Evolutionary conservation across 805 yeast species (phyloP).

Genomic region (Candida jianshihensis): DNA sequence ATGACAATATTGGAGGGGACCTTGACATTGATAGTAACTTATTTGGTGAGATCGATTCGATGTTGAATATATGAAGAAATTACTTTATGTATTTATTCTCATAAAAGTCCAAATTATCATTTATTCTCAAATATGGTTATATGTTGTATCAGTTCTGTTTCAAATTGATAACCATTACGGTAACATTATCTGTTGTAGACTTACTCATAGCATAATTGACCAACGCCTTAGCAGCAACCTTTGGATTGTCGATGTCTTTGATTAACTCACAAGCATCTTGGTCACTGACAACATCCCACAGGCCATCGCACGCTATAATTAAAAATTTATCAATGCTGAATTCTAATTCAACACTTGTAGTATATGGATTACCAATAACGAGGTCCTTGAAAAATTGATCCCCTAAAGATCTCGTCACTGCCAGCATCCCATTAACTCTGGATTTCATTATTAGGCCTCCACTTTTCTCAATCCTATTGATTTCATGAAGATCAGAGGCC

Average conservation of each 20-base stretch:
- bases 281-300: constrained; percentile 93
- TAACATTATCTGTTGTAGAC: constrained; percentile 84
- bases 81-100: neutral
- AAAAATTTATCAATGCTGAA: constrained; percentile 59
- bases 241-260: constrained; percentile 46
- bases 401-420: constrained; percentile 90
- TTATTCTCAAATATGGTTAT: neutral
- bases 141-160: constrained; percentile 5
- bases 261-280: constrained; percentile 75
- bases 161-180: constrained; percentile 75
- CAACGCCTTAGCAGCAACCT: constrained; percentile 57
- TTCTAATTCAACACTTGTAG: constrained; percentile 75
- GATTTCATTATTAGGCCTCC: constrained; percentile 90
- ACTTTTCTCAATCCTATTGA: constrained; percentile 59
- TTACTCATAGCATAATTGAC: constrained; percentile 70
- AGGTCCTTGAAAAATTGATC: constrained; percentile 87
- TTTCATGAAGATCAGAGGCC: constrained; percentile 76
- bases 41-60: constrained; percentile 21
- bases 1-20: constrained; percentile 1
- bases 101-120: neutral
- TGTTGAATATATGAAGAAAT: constrained; percentile 13
- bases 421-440: constrained; percentile 92
- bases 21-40: constrained; percentile 15
- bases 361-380: constrained; percentile 87
- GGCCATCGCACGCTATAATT: constrained; percentile 92